Base-by-base conservation (phyloP, 23 red algal species). In the Gracilariopsis chorda region DNA sequence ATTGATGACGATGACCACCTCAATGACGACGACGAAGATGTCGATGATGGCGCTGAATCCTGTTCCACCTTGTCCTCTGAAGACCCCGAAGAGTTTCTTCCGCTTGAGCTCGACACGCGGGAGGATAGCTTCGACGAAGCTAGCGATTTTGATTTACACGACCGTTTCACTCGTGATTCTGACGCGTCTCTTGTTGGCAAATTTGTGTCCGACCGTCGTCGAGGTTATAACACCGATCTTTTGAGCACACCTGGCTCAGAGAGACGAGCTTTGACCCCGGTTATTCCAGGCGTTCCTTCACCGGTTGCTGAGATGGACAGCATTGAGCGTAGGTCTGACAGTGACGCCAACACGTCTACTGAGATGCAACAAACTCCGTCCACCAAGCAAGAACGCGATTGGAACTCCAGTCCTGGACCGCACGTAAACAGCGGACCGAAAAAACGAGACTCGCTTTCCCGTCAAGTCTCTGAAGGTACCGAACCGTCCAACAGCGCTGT, bases 391-490 rank as follows among this genome's bases (percentile, higher is more conserved):
- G 67, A 46, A 46, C 67, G 37, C 24, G n/a, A 17, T 4, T 46
- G 28, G 32, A 42, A 14, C 29, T 23, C 67, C 39, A 73, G 82
- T 52, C 82, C 82, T 4, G 63, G 40, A 41, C 57, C 85, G 7
- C 85, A 89, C 46, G 68, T 46, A 21, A 77, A 89, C 24, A 89
- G 85, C 37, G 85, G 47, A 20, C 85, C 85, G 33, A 43, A 69
- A n/a, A 89, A 89, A 32, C 65, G 85, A 44, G 85, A 89, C 33
- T 89, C 85, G 8, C 51, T 89, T 11, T 89, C 85, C 37, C 43
- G 70, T 11, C 85, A 89, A 63, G 85, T 89, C 21, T 55, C 65
- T 47, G 70, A 89, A 43, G 65, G 40, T 35, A 51, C 39, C 5
- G 48, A 62, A 64, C 25, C 25, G 11, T 5, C 42, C 37, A 75